phyloP scores from a whole-genome alignment of 2,329 filamentous ascomycete genomes.

The Mycosphaerelloides madeirae region DNA sequence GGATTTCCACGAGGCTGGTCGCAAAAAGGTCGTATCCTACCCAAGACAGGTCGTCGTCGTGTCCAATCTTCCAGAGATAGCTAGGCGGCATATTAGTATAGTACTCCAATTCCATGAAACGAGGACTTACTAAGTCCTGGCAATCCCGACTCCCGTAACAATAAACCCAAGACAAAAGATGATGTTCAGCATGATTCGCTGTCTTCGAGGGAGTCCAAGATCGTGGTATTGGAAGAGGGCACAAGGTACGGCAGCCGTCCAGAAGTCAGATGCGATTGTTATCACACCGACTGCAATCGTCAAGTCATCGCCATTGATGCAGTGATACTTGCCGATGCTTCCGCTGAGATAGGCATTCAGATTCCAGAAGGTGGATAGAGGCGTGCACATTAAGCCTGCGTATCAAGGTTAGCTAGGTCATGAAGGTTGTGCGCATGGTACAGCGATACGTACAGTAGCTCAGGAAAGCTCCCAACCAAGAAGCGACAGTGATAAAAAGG shows the following conservation, averaged over 20 bases:
- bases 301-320: too few species aligned
- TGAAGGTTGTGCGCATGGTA: neutral
- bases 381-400: too few species aligned
- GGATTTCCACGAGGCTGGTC: slow-evolving; percentile 37
- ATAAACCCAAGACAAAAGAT: slow-evolving; percentile 22
- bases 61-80: slow-evolving; percentile 29
- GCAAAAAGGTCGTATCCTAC: slow-evolving; percentile 34
- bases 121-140: slow-evolving; percentile 30
- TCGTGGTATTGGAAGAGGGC: slow-evolving; percentile 33
- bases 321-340: neutral
- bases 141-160: slow-evolving; percentile 12
- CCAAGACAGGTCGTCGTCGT: slow-evolving; percentile 39
- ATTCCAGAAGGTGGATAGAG: neutral
- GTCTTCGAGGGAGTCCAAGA: slow-evolving; percentile 38
- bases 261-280: neutral
- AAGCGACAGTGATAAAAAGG: neutral
- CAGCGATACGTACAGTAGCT: neutral
- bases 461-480: neutral
- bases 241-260: neutral
- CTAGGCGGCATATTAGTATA: slow-evolving; percentile 13
- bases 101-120: neutral
- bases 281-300: too few species aligned
- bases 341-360: neutral
- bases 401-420: neutral
- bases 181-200: slow-evolving; percentile 42